Conservation (phyloP, 148 eudicot species). For the Drosera capensis region DNA sequence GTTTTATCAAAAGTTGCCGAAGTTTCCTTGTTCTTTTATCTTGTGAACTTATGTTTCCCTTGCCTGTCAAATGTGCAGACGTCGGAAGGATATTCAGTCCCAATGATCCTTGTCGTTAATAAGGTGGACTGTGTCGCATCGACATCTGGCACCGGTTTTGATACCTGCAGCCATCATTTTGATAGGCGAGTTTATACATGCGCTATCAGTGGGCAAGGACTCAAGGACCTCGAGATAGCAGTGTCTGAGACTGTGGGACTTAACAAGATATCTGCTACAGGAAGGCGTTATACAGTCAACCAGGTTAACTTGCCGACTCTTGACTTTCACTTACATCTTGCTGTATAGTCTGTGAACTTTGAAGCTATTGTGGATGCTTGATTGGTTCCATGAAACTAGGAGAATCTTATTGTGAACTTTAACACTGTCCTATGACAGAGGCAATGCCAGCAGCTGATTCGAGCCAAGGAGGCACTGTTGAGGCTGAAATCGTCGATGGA, state of each 20-base stretch:
- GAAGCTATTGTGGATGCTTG: neutral
- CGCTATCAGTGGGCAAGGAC: constrained; percentile 81
- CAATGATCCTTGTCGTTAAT: constrained; percentile 75
- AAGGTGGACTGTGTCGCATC: constrained; percentile 66
- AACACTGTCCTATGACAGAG: constrained; percentile 29
- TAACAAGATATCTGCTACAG: constrained; percentile 45
- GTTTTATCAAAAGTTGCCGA: neutral
- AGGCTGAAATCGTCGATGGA: constrained; percentile 60
- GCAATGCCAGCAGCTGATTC: constrained; percentile 86
- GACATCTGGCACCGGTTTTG: constrained; percentile 20
- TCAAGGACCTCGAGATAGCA: constrained; percentile 55
- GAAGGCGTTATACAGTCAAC: constrained; percentile 76
- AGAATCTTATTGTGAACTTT: neutral
- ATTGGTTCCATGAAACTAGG: neutral
- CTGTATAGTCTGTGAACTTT: neutral
- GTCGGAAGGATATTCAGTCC: constrained; percentile 34
- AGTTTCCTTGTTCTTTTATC: neutral
- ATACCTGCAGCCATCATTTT: constrained; percentile 19
- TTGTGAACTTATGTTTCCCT: constrained; percentile 1
- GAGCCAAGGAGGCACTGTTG: constrained; percentile 67
- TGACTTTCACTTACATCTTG: neutral
- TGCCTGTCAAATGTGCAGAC: constrained; percentile 19
- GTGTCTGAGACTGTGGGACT: constrained; percentile 66
- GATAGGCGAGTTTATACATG: constrained; percentile 51
- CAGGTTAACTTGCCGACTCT: constrained; percentile 33